Percentiles rank a stretch among this genome's conserved stretches.
These are phyloP conservation scores for Novymonas esmeraldas DNA, from an alignment of 208 protist species.

Conservation along the genomic window DNA sequence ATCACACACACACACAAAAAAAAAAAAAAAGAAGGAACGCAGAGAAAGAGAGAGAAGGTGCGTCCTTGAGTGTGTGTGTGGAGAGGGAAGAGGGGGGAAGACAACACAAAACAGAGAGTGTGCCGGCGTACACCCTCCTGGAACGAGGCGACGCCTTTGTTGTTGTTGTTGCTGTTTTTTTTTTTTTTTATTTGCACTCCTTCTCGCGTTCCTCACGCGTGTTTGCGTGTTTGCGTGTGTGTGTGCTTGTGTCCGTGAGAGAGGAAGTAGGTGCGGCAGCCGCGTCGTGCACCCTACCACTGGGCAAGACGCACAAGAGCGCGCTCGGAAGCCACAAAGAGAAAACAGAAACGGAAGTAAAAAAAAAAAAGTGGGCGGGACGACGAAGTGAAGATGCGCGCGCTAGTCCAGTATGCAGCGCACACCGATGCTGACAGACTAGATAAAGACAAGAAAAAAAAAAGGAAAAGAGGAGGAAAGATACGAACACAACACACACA, in stretches of 20 bases:
- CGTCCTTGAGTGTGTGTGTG: too few species aligned
- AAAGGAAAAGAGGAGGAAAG: neutral
- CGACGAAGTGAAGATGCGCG: too few species aligned
- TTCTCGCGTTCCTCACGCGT: neutral
- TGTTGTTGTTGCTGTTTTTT: neutral
- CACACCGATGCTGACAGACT: neutral
- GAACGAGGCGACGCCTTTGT: neutral
- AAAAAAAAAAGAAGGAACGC: neutral
- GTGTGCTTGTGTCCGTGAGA: neutral
- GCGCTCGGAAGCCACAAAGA: too few species aligned
- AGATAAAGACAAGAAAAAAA: neutral
- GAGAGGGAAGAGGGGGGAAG: neutral
- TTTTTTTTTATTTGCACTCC: neutral
- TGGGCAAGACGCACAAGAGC: neutral
- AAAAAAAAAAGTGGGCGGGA: constrained; percentile 3
- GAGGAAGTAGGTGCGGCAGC: neutral
- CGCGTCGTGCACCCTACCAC: neutral
- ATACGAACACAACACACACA: neutral
- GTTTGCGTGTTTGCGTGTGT: neutral
- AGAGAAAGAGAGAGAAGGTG: neutral
- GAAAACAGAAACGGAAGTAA: neutral
- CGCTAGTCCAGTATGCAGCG: too few species aligned
- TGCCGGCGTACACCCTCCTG: neutral
- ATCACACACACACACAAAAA: too few species aligned
- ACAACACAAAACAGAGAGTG: neutral